A percentile compares a stretch with the other conserved stretches of the same genome.
Evolutionary conservation across 1,139 yeast genomes (phyloP).

Genomic region (Blastobotrys aristatus): DNA sequence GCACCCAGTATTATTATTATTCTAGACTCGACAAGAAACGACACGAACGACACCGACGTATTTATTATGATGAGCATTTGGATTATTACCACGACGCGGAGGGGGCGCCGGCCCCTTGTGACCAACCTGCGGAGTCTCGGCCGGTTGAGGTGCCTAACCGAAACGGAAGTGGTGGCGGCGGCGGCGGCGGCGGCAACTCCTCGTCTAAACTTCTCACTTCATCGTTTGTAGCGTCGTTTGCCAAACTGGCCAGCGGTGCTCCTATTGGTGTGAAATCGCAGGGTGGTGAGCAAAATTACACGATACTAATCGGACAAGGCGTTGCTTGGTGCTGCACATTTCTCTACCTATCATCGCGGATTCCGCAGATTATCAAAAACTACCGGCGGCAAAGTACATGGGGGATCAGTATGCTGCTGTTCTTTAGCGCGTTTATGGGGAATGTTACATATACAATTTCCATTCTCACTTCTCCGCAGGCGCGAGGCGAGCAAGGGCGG

Average conservation of each 20-base stretch:
- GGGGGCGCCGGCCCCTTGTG: background rate
- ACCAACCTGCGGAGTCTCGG: background rate
- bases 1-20: constrained; percentile 76
- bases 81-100: background rate
- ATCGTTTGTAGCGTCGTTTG: constrained; percentile 30
- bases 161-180: background rate
- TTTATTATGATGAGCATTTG: constrained; percentile 2
- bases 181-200: background rate
- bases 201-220: constrained; percentile 22
- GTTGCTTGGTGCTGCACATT: constrained; percentile 80
- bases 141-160: constrained; percentile 1
- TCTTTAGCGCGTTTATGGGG: constrained; percentile 73
- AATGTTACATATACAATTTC: constrained; percentile 78
- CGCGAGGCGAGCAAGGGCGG: constrained; percentile 35
- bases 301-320: constrained; percentile 35
- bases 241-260: constrained; percentile 18
- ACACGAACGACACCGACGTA: constrained; percentile 6
- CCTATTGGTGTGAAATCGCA: background rate
- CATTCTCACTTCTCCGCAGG: constrained; percentile 47
- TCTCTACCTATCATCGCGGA: constrained; percentile 70
- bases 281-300: constrained; percentile 12
- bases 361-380: constrained; percentile 82
- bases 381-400: constrained; percentile 71
- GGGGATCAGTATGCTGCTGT: constrained; percentile 75
- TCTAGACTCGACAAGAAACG: constrained; percentile 23